These are phyloP conservation scores for Rhizoclosmatium globosum DNA, from an alignment of 192 early-diverging fungal genomes.

Conservation along the genomic window DNA sequence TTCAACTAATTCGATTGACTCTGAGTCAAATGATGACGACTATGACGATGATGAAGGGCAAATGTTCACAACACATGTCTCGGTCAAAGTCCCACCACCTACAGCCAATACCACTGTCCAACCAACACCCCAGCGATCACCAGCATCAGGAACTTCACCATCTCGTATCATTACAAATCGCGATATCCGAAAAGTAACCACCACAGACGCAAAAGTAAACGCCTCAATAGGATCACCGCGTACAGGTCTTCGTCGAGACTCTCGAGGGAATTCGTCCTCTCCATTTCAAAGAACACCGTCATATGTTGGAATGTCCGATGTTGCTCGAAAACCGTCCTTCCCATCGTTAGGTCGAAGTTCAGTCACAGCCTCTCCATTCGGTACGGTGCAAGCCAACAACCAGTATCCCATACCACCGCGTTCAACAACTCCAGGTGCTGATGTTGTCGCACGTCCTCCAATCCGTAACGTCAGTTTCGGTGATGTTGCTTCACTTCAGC, in stretches of 20 bases:
- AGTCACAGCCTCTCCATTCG: background rate
- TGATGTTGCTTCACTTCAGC: background rate
- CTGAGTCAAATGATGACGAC: background rate
- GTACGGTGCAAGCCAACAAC: background rate
- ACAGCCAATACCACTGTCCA: background rate
- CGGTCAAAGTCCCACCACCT: background rate
- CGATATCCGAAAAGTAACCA: background rate
- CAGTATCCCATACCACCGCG: background rate
- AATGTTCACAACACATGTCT: slow-evolving; percentile 5
- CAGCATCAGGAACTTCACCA: background rate
- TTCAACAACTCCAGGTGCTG: no score
- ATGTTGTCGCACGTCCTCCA: background rate
- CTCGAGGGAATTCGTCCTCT: background rate
- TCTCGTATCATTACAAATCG: background rate
- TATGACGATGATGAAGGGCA: slow-evolving; percentile 20
- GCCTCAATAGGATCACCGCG: background rate
- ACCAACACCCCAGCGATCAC: background rate
- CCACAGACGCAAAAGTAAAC: no score
- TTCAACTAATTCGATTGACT: no score
- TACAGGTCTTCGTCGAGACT: background rate
- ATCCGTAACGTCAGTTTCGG: slow-evolving; percentile 17
- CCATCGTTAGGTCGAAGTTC: background rate
- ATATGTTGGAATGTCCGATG: background rate
- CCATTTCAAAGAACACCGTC: background rate
- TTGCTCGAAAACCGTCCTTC: background rate